Percentiles rank a stretch among this genome's conserved stretches.
Evolutionary conservation across 176 grass and related monocot species (phyloP).

Genomic region (Rhynchospora tenuis): DNA sequence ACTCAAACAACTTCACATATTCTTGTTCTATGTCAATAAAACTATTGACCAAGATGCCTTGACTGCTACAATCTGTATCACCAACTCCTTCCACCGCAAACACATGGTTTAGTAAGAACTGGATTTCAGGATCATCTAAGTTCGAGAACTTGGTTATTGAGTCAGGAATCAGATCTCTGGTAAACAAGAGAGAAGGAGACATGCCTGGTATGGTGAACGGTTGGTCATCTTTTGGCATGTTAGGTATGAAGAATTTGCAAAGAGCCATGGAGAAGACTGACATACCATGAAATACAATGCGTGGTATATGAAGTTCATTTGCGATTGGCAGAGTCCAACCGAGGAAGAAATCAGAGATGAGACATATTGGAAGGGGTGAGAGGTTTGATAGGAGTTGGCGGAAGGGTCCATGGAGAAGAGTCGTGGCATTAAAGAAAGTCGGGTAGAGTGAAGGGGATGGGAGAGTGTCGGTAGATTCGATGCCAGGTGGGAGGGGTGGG

Average conservation of each 20-base stretch:
- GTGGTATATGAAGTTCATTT: conserved; percentile 18
- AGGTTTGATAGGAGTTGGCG: conserved; percentile 29
- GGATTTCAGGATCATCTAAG: conserved; percentile 19
- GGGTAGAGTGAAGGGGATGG: conserved; percentile 36
- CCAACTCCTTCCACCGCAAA: background rate
- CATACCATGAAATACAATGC: conserved; percentile 61
- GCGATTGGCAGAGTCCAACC: conserved; percentile 29
- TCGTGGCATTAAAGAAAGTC: conserved; percentile 45
- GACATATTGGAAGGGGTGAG: background rate
- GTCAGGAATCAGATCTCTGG: conserved; percentile 22
- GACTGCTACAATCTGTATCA: conserved; percentile 23
- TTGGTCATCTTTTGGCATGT: background rate
- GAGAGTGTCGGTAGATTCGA: conserved; percentile 54
- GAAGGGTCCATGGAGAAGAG: conserved; percentile 43
- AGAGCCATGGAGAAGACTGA: conserved; percentile 49
- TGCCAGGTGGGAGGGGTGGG: conserved; percentile 19
- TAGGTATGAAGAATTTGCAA: conserved; percentile 31
- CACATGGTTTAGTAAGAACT: conserved; percentile 18
- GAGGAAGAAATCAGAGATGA: conserved; percentile 75
- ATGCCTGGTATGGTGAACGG: conserved; percentile 32
- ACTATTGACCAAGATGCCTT: conserved; percentile 58
- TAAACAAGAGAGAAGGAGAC: conserved; percentile 40
- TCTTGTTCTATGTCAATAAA: conserved; percentile 38
- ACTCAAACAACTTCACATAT: conserved; percentile 31
- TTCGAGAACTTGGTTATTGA: conserved; percentile 11